A percentile compares a stretch with the other conserved stretches of the same genome.
Conservation (phyloP, 305 asterid genomes). For the Fraxinus nigra region DNA sequence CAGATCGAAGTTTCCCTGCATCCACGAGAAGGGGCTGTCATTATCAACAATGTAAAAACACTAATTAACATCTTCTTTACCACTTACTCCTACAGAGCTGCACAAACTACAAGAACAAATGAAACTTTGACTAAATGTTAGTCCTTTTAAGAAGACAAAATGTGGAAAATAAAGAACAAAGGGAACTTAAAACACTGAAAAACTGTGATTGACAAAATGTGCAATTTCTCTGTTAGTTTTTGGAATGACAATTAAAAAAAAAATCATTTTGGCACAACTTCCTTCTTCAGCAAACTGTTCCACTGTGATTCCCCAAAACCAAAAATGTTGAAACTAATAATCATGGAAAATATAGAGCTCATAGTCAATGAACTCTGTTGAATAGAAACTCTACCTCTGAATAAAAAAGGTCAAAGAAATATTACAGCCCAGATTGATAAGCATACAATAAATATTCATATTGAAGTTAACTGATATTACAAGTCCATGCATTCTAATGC, state of each 20-base stretch:
- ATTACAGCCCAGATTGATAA: background rate
- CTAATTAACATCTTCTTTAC: background rate
- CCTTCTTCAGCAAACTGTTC: background rate
- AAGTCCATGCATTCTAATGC: background rate
- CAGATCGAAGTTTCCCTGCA: conserved; percentile 87
- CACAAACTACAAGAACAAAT: background rate
- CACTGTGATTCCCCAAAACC: background rate
- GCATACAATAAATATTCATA: background rate
- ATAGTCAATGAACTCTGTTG: background rate
- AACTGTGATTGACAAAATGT: background rate
- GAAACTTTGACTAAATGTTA: background rate
- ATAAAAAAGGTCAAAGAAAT: background rate
- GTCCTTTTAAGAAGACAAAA: background rate
- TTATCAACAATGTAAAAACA: background rate
- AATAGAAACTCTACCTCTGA: background rate
- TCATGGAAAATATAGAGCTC: background rate
- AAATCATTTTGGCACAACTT: background rate
- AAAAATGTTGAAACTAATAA: background rate
- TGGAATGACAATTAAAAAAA: background rate
- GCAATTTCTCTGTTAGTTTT: background rate
- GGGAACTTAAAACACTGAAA: background rate
- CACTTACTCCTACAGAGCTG: background rate
- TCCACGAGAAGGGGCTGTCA: conserved; percentile 8
- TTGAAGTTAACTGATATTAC: background rate
- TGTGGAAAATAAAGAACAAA: background rate